Percentiles rank a stretch among this genome's conserved stretches.
Conservation (phyloP, 805 yeast species). For the Wickerhamiella occidentalis region DNA sequence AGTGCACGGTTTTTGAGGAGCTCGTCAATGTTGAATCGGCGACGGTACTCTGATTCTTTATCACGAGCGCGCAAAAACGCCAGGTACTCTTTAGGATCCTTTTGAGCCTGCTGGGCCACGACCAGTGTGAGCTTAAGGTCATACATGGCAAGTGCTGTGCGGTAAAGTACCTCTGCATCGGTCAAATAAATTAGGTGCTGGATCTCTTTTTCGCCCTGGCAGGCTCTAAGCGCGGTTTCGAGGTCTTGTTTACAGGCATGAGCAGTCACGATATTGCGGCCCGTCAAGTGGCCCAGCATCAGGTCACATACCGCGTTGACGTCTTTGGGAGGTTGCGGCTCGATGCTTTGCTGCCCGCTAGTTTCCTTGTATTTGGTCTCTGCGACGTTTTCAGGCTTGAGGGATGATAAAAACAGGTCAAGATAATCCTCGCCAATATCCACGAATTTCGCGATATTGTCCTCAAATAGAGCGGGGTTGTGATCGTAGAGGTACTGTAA, state of each 20-base stretch:
- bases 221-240: conserved; percentile 55
- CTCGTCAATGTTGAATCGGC: conserved; percentile 68
- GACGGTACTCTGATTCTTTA: conserved; percentile 51
- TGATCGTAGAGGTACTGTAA: conserved; percentile 83
- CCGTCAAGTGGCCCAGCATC: conserved; percentile 33
- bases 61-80: conserved; percentile 80
- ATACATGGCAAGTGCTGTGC: conserved; percentile 68
- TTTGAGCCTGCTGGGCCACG: conserved; percentile 92
- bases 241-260: conserved; percentile 77
- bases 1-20: conserved; percentile 52
- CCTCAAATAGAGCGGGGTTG: conserved; percentile 55
- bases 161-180: conserved; percentile 74
- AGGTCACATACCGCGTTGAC: conserved; percentile 68
- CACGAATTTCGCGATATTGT: conserved; percentile 54
- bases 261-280: conserved; percentile 61
- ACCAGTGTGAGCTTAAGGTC: conserved; percentile 67
- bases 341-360: not conserved
- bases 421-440: conserved; percentile 58
- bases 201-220: conserved; percentile 52
- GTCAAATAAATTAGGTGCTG: conserved; percentile 82
- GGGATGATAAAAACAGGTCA: conserved; percentile 76
- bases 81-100: conserved; percentile 92
- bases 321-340: conserved; percentile 24
- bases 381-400: conserved; percentile 77
- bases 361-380: conserved; percentile 76